These are phyloP conservation scores for Silybum marianum DNA, from an alignment of 129 eudicot genomes.

Conservation along the genomic window DNA sequence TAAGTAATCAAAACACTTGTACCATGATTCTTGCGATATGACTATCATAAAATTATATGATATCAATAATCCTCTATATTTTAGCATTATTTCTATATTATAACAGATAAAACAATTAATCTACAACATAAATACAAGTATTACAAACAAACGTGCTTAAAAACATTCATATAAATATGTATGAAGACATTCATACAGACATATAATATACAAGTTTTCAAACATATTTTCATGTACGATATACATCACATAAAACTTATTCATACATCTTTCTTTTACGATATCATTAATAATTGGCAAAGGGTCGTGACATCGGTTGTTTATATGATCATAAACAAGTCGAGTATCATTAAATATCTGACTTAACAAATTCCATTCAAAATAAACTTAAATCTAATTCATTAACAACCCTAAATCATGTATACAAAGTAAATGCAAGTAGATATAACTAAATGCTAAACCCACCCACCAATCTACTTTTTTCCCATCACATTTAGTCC, in stretches of 20 bases:
- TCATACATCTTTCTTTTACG: background rate
- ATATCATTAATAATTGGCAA: background rate
- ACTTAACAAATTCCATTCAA: background rate
- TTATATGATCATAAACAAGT: background rate
- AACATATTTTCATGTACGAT: background rate
- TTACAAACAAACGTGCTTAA: background rate
- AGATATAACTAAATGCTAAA: constrained; percentile 28
- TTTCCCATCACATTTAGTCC: constrained; percentile 31
- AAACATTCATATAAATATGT: background rate
- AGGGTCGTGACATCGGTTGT: background rate
- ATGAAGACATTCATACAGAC: background rate
- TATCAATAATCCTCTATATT: background rate
- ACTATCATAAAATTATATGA: background rate
- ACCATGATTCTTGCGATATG: background rate
- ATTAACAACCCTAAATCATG: background rate
- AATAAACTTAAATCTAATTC: background rate
- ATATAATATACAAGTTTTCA: background rate
- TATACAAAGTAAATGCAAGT: constrained; percentile 18
- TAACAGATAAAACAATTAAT: background rate
- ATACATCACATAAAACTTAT: background rate
- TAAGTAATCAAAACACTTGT: background rate
- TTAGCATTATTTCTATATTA: background rate
- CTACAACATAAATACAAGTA: background rate
- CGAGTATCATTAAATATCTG: background rate
- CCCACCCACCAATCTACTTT: constrained; percentile 41